phyloP scores from a whole-genome alignment of 2,329 filamentous ascomycete genomes.

The Ophiostoma quercus region DNA sequence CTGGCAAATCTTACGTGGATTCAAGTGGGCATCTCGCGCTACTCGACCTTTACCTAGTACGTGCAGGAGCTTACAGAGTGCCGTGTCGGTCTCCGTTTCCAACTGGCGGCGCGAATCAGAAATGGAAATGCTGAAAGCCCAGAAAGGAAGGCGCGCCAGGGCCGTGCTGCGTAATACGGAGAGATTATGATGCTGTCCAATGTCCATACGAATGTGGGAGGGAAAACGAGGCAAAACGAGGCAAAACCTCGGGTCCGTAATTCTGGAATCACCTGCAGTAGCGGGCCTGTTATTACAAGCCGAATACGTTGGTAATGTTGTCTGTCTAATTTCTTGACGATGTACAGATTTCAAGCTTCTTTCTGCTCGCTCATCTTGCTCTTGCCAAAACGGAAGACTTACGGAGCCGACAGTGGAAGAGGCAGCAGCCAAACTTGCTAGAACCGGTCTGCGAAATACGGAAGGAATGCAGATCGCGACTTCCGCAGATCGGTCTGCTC shows the following conservation, averaged over 20 bases:
- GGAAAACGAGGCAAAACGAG: too few species aligned
- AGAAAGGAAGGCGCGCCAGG: not conserved
- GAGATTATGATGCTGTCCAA: not conserved
- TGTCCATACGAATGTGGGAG: not conserved
- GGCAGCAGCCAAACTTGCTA: not conserved
- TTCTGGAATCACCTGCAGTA: not conserved
- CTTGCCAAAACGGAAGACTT: not conserved
- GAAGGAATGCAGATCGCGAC: conserved; percentile 19
- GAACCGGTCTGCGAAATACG: not conserved
- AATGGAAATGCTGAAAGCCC: conserved; percentile 5
- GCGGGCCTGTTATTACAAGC: not conserved
- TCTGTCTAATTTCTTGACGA: not conserved
- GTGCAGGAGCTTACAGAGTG: not conserved
- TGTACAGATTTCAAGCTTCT: too few species aligned
- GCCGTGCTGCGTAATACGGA: conserved; percentile 4
- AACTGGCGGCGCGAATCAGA: not conserved
- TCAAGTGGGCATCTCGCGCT: not conserved
- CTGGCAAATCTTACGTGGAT: not conserved
- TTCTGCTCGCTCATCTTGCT: too few species aligned
- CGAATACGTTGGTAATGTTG: not conserved
- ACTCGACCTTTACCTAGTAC: not conserved
- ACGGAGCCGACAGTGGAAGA: not conserved
- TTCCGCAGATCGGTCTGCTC: conserved; percentile 8
- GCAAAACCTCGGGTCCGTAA: not conserved
- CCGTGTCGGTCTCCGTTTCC: not conserved